Percentiles rank a stretch among this genome's conserved stretches.
These are phyloP conservation scores for Cephaloascus fragrans DNA, from an alignment of 805 yeast species.

Conservation along the genomic window DNA sequence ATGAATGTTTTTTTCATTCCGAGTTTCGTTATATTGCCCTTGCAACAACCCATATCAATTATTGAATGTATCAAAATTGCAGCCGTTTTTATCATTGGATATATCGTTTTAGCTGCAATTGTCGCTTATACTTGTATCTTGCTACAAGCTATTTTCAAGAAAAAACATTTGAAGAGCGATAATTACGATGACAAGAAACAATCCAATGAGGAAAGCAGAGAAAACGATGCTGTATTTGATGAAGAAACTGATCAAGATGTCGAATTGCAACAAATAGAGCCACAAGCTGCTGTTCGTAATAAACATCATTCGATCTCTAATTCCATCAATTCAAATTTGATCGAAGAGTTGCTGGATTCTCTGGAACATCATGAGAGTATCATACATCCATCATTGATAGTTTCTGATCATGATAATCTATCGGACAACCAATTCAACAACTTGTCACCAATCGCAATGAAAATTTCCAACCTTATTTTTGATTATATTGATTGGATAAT, in stretches of 20 bases:
- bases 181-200: slow-evolving; percentile 1
- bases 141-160: slow-evolving; percentile 24
- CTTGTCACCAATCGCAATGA: slow-evolving; percentile 11
- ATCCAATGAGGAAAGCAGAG: slow-evolving; percentile 2
- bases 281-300: not conserved
- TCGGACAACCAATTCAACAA: not conserved
- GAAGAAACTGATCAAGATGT: slow-evolving; percentile 20
- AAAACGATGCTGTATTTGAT: slow-evolving; percentile 18
- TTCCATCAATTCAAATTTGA: not conserved
- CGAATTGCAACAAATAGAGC: slow-evolving; percentile 13
- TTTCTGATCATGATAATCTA: not conserved
- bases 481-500: slow-evolving; percentile 47
- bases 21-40: slow-evolving; percentile 62
- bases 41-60: slow-evolving; percentile 54
- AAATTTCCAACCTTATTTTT: slow-evolving; percentile 23
- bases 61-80: slow-evolving; percentile 66
- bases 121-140: slow-evolving; percentile 38
- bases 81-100: slow-evolving; percentile 64
- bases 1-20: slow-evolving; percentile 74
- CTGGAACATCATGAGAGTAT: not conserved
- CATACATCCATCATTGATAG: too few relatives aligned
- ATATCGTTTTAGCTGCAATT: slow-evolving; percentile 37
- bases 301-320: not conserved
- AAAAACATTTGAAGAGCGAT: too few relatives aligned
- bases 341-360: too few relatives aligned